Evolutionary conservation across 2,329 filamentous ascomycete genomes (phyloP), one percentile per base, ranked within the genome.

Genomic region (Lecanicillium sp.): DNA sequence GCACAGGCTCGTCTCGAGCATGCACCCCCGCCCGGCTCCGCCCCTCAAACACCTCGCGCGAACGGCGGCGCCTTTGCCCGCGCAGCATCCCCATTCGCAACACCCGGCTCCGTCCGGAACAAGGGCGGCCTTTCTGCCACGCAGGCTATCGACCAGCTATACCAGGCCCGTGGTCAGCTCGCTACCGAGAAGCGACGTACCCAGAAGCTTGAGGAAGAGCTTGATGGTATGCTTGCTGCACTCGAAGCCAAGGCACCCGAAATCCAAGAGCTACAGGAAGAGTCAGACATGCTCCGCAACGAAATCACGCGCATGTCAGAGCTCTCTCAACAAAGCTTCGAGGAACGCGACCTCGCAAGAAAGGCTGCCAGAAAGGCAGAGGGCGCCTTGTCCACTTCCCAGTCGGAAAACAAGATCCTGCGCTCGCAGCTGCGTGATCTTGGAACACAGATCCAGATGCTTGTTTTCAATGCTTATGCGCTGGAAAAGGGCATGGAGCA

Each of bases 351-450:
- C 55, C 67, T 72, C 5, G 87, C 90, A 1, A 83, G 83, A 51
- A 90, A 88, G 65, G 84, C 87, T 20, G 79, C 86, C 10, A 80
- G 90, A 55, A 91, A 86, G 66, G 85, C 84, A 45, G 84, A 93
- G 61, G 79, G 79, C n/a, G 78, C 87, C 49, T 75, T 90, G 48
- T 76, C 72, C 20, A 79, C 73, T 1, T 71, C 75, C 0, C 75
- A 81, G 52, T 74, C 79, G 2, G 90, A 97, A 66, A 76, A 79
- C 26, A 83, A 86, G 51, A 87, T 96, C 32, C 72, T 95, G 20
- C 85, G 86, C 44, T 87, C 90, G 55, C 90, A 96, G 62, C 74
- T 97, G 8, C 86, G 91, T 27, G 93, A 97, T 64, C 77, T 95
- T 17, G 90, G 90, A 58, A 84, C 86, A 1, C 90, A 98, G 65